Evolutionary conservation across 345 rosid species (phyloP).

Genomic region (Heritiera fomes): DNA sequence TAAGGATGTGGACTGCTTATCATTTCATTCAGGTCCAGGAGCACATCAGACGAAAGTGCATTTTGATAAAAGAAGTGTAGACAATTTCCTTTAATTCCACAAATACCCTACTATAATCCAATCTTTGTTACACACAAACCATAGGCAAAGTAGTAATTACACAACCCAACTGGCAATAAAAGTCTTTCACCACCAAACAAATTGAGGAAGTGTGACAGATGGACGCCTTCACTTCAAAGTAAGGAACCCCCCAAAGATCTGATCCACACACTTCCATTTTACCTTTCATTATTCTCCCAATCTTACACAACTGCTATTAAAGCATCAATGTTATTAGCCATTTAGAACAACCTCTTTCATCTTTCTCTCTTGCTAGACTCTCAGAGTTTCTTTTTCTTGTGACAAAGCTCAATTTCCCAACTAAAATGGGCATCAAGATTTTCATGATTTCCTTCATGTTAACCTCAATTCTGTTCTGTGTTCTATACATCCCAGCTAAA

Average conservation of each 20-base stretch:
- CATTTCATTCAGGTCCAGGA: not conserved
- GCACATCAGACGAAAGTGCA: not conserved
- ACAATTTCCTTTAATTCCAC: not conserved
- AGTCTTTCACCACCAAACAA: not conserved
- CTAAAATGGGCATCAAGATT: conserved; percentile 52
- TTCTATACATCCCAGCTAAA: conserved; percentile 50
- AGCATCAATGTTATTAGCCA: conserved; percentile 9
- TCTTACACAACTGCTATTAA: not conserved
- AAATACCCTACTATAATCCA: not conserved
- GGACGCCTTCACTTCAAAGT: conserved; percentile 43
- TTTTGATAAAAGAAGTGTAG: not conserved
- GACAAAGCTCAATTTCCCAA: not conserved
- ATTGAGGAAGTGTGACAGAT: conserved; percentile 17
- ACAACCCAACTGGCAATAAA: not conserved
- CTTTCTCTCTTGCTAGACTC: not conserved
- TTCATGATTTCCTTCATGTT: conserved; percentile 56
- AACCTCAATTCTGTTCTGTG: conserved; percentile 47
- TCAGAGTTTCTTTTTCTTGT: not conserved
- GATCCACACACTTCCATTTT: conserved; percentile 31
- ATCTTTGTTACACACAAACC: not conserved
- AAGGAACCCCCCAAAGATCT: conserved; percentile 36
- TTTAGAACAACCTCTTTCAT: not conserved
- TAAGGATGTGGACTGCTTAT: not conserved
- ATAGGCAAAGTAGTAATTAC: conserved; percentile 20
- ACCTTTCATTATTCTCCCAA: not conserved